Conservation (phyloP, 2,329 filamentous ascomycete genomes). For the Amauroascus verrucosus region DNA sequence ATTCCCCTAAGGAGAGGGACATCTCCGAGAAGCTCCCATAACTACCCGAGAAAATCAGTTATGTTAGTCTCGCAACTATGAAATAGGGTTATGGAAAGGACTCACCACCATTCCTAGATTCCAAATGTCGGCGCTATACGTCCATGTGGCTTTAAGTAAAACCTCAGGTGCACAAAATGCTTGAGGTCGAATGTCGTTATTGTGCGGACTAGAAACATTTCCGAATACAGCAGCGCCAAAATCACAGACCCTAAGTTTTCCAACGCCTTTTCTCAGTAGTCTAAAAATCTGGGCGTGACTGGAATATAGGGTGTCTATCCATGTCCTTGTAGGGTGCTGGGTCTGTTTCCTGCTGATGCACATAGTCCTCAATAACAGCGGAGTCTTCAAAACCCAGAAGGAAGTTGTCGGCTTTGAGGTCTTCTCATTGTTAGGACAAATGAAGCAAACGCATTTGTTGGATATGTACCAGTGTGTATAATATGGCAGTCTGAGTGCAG, state of each 20-base stretch:
- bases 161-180: constrained; percentile 8
- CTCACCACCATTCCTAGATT: constrained; percentile 11
- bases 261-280: neutral
- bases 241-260: neutral
- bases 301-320: constrained; percentile 2
- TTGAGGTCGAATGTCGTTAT: constrained; percentile 15
- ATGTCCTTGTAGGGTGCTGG: neutral
- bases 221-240: constrained; percentile 7
- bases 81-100: no score
- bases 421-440: constrained; percentile 14
- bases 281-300: constrained; percentile 9
- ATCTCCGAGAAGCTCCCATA: constrained; percentile 17
- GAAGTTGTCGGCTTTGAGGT: constrained; percentile 38
- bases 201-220: constrained; percentile 12
- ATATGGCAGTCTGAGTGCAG: constrained; percentile 36
- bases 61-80: constrained; percentile 1
- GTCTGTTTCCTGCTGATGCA: neutral
- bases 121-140: constrained; percentile 7
- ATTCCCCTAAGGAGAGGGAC: neutral
- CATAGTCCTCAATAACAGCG: constrained; percentile 16
- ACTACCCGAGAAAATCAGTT: constrained; percentile 10
- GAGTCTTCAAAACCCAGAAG: constrained; percentile 26
- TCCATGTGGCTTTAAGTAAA: constrained; percentile 6
- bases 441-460: neutral
- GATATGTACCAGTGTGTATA: constrained; percentile 34